Percentiles rank a stretch among this genome's conserved stretches.
phyloP scores from a whole-genome alignment of 495 filamentous ascomycete genomes.

The Xylaria curta region DNA sequence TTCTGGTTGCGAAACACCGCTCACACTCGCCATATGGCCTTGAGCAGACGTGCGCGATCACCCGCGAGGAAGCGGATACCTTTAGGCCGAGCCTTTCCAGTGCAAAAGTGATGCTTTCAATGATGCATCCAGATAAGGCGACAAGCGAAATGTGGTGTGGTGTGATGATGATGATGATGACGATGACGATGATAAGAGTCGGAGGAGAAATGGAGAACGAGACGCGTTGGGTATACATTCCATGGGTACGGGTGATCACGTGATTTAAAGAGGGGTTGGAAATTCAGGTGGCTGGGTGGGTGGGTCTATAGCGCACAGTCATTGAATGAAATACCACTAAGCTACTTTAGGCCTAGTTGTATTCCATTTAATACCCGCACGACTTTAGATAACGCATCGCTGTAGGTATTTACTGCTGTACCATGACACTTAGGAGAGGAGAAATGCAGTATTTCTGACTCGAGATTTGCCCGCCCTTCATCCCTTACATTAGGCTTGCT shows the following conservation, averaged over 20 bases:
- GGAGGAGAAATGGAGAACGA: not conserved
- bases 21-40: constrained; percentile 26
- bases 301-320: too few species aligned
- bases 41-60: constrained; percentile 27
- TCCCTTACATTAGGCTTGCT: too few species aligned
- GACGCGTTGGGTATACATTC: not conserved
- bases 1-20: constrained; percentile 25
- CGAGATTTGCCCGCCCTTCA: too few species aligned
- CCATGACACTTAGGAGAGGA: too few species aligned
- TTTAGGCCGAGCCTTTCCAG: constrained; percentile 23
- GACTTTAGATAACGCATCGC: too few species aligned
- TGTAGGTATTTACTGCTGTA: too few species aligned
- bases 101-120: constrained; percentile 3
- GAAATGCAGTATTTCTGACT: too few species aligned
- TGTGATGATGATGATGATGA: not conserved
- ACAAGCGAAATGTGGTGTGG: not conserved
- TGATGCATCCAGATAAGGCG: constrained; percentile 9
- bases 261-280: constrained; percentile 1
- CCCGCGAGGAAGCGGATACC: constrained; percentile 27
- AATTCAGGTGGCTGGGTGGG: not conserved
- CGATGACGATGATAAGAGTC: not conserved
- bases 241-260: constrained; percentile 4
- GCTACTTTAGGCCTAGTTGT: too few species aligned
- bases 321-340: too few species aligned
- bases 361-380: too few species aligned